These are phyloP conservation scores for Aureobasidium sp. DNA, from an alignment of 2,329 filamentous ascomycete species.

Conservation along the genomic window DNA sequence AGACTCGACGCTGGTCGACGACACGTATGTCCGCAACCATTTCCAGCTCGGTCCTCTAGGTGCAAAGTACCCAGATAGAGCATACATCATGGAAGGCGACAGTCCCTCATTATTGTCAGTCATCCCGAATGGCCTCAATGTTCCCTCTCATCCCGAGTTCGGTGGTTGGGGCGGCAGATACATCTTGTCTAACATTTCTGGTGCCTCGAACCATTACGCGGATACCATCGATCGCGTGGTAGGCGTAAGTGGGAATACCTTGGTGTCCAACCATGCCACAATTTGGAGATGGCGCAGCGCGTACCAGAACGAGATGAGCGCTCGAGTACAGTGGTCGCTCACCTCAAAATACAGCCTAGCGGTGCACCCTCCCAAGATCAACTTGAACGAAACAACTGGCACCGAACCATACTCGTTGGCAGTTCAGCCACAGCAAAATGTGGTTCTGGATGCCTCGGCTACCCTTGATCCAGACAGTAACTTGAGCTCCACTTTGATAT, in stretches of 20 bases:
- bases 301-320: constrained; percentile 45
- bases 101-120: constrained; percentile 44
- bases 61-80: constrained; percentile 35
- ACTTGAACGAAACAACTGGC: constrained; percentile 35
- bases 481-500: constrained; percentile 27
- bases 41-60: constrained; percentile 45
- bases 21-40: constrained; percentile 45
- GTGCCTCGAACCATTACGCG: constrained; percentile 29
- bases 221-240: constrained; percentile 32
- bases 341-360: constrained; percentile 27
- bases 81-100: constrained; percentile 48
- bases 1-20: constrained; percentile 40
- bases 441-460: constrained; percentile 38
- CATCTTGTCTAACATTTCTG: constrained; percentile 28
- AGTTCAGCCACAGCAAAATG: constrained; percentile 32
- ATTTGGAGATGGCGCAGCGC: constrained; percentile 48
- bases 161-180: constrained; percentile 47
- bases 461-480: constrained; percentile 42
- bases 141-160: constrained; percentile 38
- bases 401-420: constrained; percentile 33
- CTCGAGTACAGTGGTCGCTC: constrained; percentile 41
- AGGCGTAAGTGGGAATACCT: constrained; percentile 27
- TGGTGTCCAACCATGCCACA: constrained; percentile 39
- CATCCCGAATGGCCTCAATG: constrained; percentile 41
- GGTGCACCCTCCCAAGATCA: constrained; percentile 42